Conservation (phyloP, 1,284 basidiomycete species). For the Malassezia slooffiae region DNA sequence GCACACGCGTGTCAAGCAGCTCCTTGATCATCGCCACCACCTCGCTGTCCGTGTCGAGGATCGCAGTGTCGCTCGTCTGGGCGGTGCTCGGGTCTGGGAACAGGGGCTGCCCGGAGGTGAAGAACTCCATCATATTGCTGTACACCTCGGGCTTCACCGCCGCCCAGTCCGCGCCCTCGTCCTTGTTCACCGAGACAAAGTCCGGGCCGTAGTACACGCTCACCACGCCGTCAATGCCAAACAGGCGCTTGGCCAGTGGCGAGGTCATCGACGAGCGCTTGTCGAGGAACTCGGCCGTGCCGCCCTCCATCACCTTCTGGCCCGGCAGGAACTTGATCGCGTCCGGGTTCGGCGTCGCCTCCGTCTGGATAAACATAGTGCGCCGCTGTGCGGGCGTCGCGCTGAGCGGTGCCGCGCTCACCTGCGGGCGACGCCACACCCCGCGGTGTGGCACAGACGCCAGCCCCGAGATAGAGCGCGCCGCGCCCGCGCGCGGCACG, state of each 20-base stretch:
- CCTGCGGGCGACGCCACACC: conserved; percentile 32
- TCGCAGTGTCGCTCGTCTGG: conserved; percentile 84
- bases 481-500: not conserved
- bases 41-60: conserved; percentile 91
- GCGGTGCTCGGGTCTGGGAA: conserved; percentile 55
- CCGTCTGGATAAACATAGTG: conserved; percentile 53
- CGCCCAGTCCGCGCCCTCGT: conserved; percentile 71
- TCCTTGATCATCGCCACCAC: conserved; percentile 99
- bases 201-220: conserved; percentile 91
- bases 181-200: conserved; percentile 92
- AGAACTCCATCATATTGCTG: conserved; percentile 93
- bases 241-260: conserved; percentile 79
- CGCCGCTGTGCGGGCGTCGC: conserved; percentile 28
- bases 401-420: conserved; percentile 64
- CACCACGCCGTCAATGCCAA: conserved; percentile 81
- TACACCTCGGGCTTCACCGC: conserved; percentile 97
- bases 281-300: conserved; percentile 82
- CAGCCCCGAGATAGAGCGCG: not conserved
- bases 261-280: conserved; percentile 54
- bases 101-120: conserved; percentile 72
- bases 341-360: conserved; percentile 91
- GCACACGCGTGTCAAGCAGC: conserved; percentile 80
- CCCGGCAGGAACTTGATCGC: conserved; percentile 97
- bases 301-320: conserved; percentile 69
- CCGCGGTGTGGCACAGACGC: not conserved